These are phyloP conservation scores for Neurospora sp. DNA, from an alignment of 495 filamentous ascomycete species.

Conservation along the genomic window DNA sequence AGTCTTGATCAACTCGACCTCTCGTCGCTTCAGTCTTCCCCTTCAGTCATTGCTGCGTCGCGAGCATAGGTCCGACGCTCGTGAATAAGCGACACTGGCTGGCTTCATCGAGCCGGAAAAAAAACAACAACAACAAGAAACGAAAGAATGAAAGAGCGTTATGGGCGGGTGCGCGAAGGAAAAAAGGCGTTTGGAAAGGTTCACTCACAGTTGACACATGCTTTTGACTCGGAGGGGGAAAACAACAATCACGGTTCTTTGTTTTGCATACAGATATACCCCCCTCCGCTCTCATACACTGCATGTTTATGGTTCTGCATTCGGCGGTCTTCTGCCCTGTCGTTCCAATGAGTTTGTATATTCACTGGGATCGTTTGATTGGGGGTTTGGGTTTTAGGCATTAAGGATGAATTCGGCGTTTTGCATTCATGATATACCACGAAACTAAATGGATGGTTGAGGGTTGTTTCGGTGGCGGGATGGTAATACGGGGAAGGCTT, in stretches of 20 bases:
- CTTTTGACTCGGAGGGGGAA: background rate
- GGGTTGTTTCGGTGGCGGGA: background rate
- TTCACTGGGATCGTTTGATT: background rate
- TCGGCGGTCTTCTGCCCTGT: background rate
- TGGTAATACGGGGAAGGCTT: background rate
- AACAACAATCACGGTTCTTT: background rate
- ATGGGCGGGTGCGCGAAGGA: background rate
- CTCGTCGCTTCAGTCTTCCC: conserved; percentile 14
- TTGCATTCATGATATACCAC: background rate
- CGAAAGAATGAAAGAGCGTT: background rate
- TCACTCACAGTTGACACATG: background rate
- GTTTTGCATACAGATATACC: background rate
- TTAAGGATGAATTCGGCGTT: background rate
- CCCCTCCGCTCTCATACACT: background rate
- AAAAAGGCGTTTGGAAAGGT: background rate
- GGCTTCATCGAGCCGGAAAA: background rate
- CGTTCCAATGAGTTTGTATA: background rate
- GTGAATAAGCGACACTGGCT: background rate
- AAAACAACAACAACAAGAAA: background rate
- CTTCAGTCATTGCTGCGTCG: conserved; percentile 2
- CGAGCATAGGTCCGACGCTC: background rate
- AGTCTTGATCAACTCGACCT: conserved; percentile 13
- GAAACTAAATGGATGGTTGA: background rate
- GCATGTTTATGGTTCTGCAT: background rate
- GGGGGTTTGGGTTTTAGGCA: background rate